phyloP scores from a whole-genome alignment of 108 stramenopile genomes.

The Skeletonema grethae region DNA sequence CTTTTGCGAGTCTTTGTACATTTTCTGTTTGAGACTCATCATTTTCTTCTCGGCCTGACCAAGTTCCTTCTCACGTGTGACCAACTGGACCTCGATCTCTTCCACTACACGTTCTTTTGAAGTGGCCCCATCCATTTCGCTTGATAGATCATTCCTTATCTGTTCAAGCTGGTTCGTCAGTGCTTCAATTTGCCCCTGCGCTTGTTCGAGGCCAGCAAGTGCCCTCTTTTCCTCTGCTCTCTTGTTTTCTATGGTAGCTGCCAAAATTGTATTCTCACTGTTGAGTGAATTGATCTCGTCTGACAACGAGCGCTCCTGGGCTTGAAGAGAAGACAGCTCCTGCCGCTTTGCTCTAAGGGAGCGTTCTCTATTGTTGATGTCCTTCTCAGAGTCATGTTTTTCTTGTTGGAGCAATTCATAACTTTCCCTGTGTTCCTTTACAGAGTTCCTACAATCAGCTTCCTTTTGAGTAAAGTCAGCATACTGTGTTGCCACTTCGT shows the following conservation, averaged over 20 bases:
- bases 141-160: conserved; percentile 43
- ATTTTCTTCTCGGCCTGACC: conserved; percentile 48
- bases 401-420: conserved; percentile 52
- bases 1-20: conserved; percentile 65
- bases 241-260: conserved; percentile 44
- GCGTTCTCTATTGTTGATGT: conserved; percentile 56
- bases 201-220: conserved; percentile 42
- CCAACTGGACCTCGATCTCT: conserved; percentile 56
- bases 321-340: conserved; percentile 47
- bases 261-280: conserved; percentile 62
- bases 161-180: conserved; percentile 23
- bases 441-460: conserved; percentile 13
- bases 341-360: conserved; percentile 59
- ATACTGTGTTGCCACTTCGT: conserved; percentile 43
- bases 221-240: conserved; percentile 41
- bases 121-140: conserved; percentile 48
- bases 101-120: conserved; percentile 58
- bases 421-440: conserved; percentile 38
- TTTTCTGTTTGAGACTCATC: conserved; percentile 51
- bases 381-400: conserved; percentile 54
- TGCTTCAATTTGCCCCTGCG: conserved; percentile 13
- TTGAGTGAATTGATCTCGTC: conserved; percentile 75
- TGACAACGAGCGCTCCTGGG: conserved; percentile 48
- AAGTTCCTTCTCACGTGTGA: conserved; percentile 57
- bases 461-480: conserved; percentile 33